These are phyloP conservation scores for Cryptococcus depauperatus DNA, from an alignment of 1,284 basidiomycete species.

Conservation along the genomic window DNA sequence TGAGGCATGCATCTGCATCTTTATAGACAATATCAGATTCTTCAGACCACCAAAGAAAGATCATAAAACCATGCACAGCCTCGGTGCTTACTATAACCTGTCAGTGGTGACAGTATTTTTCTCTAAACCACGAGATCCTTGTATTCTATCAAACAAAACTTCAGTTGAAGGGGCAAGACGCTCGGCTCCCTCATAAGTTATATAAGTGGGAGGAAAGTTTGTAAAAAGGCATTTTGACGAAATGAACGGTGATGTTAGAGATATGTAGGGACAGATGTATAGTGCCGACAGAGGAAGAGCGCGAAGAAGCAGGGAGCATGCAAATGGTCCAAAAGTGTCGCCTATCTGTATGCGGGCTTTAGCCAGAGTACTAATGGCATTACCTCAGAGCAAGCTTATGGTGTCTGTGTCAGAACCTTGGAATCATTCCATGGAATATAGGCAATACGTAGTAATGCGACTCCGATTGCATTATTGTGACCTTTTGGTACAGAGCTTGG, in stretches of 20 bases:
- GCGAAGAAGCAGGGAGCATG: conserved; percentile 34
- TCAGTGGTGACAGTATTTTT: conserved; percentile 10
- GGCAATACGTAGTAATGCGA: no score
- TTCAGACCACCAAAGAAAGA: conserved; percentile 37
- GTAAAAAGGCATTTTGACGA: conserved; percentile 18
- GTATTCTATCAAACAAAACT: conserved; percentile 26
- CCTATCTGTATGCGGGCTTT: conserved; percentile 21
- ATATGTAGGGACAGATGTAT: conserved; percentile 32
- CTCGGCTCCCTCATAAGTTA: conserved; percentile 38
- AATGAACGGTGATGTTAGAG: conserved; percentile 31
- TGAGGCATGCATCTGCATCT: conserved; percentile 35
- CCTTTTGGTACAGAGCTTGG: no score
- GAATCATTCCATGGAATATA: no score
- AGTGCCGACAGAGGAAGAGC: conserved; percentile 24
- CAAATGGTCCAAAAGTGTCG: conserved; percentile 39
- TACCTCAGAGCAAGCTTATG: conserved; percentile 10
- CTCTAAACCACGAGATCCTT: conserved; percentile 10
- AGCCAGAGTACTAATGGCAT: not conserved
- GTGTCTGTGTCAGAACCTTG: conserved; percentile 32
- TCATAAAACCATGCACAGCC: conserved; percentile 39
- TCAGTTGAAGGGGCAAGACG: conserved; percentile 30
- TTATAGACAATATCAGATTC: conserved; percentile 31
- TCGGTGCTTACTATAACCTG: conserved; percentile 19
- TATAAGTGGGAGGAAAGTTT: conserved; percentile 33
- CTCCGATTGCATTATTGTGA: no score